Percentiles rank a stretch among this genome's conserved stretches.
Evolutionary conservation across 148 eudicot species (phyloP).

Genomic region (Chenopodium suecicum): DNA sequence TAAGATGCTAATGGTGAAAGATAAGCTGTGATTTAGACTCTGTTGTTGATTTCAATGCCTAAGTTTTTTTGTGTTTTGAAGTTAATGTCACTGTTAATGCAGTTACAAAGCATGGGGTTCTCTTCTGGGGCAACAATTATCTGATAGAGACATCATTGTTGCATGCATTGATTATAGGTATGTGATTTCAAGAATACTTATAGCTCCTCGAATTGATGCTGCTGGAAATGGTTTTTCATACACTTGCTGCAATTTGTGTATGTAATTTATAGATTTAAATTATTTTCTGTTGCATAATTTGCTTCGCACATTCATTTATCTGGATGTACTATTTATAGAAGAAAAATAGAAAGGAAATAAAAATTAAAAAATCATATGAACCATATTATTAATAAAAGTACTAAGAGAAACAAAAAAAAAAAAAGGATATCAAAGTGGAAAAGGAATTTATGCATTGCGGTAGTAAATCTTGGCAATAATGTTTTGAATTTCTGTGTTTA

Average conservation of each 20-base stretch:
- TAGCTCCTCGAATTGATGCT: not conserved
- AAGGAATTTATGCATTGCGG: not conserved
- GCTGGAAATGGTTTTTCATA: not conserved
- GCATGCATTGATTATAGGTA: slow-evolving; percentile 97
- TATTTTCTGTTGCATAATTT: not conserved
- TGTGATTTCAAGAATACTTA: not conserved
- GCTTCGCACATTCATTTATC: not conserved
- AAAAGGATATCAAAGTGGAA: not conserved
- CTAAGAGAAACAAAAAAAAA: not conserved
- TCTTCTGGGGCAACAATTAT: slow-evolving; percentile 83
- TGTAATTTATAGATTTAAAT: not conserved
- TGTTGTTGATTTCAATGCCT: not conserved
- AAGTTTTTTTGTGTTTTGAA: slow-evolving; percentile 3
- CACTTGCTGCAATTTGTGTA: not conserved
- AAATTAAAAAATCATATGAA: not conserved
- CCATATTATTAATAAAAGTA: not conserved
- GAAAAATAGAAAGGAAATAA: not conserved
- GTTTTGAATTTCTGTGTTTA: not conserved
- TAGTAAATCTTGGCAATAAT: not conserved
- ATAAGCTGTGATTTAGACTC: not conserved
- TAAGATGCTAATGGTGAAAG: not conserved
- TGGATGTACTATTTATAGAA: not conserved
- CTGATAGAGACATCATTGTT: slow-evolving; percentile 87
- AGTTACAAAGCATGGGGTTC: slow-evolving; percentile 99
- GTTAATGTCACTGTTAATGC: slow-evolving; percentile 19